Evolutionary conservation across 192 early-diverging fungal species (phyloP), one percentile per base, ranked within the genome.

Genomic region (Geranomyces variabilis): DNA sequence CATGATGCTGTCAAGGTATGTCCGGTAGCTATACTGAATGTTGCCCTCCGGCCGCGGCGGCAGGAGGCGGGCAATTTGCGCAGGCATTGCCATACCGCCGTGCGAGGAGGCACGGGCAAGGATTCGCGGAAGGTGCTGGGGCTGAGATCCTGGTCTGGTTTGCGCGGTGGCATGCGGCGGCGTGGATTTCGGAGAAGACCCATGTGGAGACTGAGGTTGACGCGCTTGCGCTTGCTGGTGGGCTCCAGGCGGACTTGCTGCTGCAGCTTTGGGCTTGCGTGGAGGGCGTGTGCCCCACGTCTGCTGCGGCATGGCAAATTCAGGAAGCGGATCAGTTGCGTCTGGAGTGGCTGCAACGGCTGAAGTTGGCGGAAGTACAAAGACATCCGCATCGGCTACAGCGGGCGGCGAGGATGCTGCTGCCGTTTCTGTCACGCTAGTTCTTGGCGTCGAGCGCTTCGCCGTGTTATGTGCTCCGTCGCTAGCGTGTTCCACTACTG

Each of bases 1-100:
- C 24, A 64, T 28, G 10, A 72, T 47, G 70, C 36, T 64, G 51
- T 72, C 70, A 14, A 64, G 29, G 62, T 72, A 72, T 10, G 70
- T 72, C 21, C 43, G 41, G 30, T 72, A 72, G 30, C 46, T 33
- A 33, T 49, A 63, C 61, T 72, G 22, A 30, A 31, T 26, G 15
- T 31, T 55, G 8, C 24, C 21, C 14, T 67, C 33, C 0, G 66
- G 19, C 13, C 41, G 63, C n/a, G 44, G 34, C 21, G 63, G 63
- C 15, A 45, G 17, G 21, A 31, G 63, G 41, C 14, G 63, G 15
- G 34, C 41, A 17, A 60, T 28, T n/a, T n/a, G 19, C 51, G 51
- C 6, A 4, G 26, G 19, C 19, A 55, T 9, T 29, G 31, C 17
- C 17, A 36, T 43, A 6, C 21, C 63, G 21, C 34, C 34, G 34